Base-by-base conservation (phyloP, 73 alveolate species). In the Tetrahymena elliotti region DNA sequence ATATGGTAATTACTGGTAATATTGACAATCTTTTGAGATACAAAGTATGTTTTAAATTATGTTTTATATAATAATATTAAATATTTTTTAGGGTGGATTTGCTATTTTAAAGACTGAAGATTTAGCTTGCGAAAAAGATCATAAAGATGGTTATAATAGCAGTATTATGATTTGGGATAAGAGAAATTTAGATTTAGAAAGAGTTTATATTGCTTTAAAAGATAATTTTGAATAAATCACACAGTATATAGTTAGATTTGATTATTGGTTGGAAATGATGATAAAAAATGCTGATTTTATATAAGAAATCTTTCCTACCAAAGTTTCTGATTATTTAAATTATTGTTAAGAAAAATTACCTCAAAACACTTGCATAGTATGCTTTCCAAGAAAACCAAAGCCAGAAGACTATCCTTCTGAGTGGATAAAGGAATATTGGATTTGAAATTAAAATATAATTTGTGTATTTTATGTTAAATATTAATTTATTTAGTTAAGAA, bases 311-410 rank as follows among this genome's bases (percentile, higher is more conserved):
- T 95, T 95, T 47, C 97, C 97, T 38, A 84, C 95, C 3, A 40
- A 95, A 38, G 94, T 97, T 27, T 68, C 93, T 24, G 99, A 97
- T 93, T 97, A 95, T 95, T 84, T 93, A 24, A 84, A 94, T 31
- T 95, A 97, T 37, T 97, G 98, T 53, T 94, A 97, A 93, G 96
- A 97, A 7, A 82, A 31, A 15, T 52, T 97, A n/a, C 99, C 99
- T 54, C 95, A 97, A 83, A 96, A 95, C 94, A 96, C 98, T 38
- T 92, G 98, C 40, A 95, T 97, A 38, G 97, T 97, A 18, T 95
- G 97, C 27, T 97, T 97, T 68, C 99, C 99, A 3, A 94, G 99
- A 92, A 95, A 94, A 47, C 99, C 99, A 13, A 97, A 97, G 93
- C 99, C 99, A 52, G 97, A 97, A 94, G 97, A 97, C 35, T 96